Percentiles rank a stretch among this genome's conserved stretches.
phyloP scores from a whole-genome alignment of 495 filamentous ascomycete genomes.

The Polyplosphaeria fusca region DNA sequence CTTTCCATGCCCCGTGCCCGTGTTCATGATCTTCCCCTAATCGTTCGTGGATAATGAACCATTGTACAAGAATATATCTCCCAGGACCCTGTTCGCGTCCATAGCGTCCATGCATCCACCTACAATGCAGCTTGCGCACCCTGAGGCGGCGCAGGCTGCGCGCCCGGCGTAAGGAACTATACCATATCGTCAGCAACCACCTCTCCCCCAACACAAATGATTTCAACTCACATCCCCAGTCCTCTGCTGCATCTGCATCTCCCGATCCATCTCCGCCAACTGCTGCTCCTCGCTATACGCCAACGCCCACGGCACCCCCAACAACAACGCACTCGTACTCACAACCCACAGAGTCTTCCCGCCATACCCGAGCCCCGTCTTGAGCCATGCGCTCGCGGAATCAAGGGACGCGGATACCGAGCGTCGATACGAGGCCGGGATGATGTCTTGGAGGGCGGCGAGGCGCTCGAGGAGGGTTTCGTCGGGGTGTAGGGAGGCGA shows the following conservation, averaged over 20 bases:
- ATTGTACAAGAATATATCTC: slow-evolving; percentile 9
- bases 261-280: slow-evolving; percentile 91
- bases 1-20: neutral
- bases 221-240: slow-evolving; percentile 60
- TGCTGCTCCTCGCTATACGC: slow-evolving; percentile 94
- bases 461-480: slow-evolving; percentile 76
- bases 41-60: slow-evolving; percentile 6
- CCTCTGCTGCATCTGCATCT: slow-evolving; percentile 86
- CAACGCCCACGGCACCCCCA: slow-evolving; percentile 90
- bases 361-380: slow-evolving; percentile 60
- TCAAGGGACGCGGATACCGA: slow-evolving; percentile 59
- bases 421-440: slow-evolving; percentile 78
- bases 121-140: slow-evolving; percentile 23
- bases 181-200: neutral
- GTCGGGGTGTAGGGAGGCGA: slow-evolving; percentile 51
- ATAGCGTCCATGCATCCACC: too few relatives aligned
- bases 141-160: neutral
- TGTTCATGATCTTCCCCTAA: too few relatives aligned
- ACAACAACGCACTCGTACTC: slow-evolving; percentile 77
- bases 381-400: slow-evolving; percentile 56
- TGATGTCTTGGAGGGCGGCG: slow-evolving; percentile 82
- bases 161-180: slow-evolving; percentile 19
- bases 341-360: slow-evolving; percentile 87
- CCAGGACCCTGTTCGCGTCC: too few relatives aligned
- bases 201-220: neutral